Evolutionary conservation across 352 stramenopile genomes (phyloP).

Genomic region (Phytophthora constricta): DNA sequence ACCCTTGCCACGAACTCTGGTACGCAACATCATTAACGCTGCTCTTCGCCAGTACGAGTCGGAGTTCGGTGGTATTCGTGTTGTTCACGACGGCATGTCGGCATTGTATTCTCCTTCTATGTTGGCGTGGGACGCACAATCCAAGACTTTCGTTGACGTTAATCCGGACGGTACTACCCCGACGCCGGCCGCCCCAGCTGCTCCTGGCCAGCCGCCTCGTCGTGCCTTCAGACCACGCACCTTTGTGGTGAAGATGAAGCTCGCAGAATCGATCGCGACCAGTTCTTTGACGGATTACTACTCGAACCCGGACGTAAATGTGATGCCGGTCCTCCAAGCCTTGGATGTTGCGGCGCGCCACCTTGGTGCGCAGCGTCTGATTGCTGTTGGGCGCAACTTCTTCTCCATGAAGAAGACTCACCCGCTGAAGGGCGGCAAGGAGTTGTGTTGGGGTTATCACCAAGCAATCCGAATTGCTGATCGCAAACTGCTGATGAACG

Average conservation of each 20-base stretch:
- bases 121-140: conserved; percentile 55
- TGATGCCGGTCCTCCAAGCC: conserved; percentile 69
- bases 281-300: conserved; percentile 56
- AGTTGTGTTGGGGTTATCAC: conserved; percentile 79
- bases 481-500: conserved; percentile 68
- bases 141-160: conserved; percentile 56
- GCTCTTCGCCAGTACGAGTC: conserved; percentile 53
- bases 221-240: conserved; percentile 49
- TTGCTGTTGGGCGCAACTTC: conserved; percentile 72
- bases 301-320: conserved; percentile 60
- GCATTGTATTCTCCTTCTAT: conserved; percentile 57
- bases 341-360: conserved; percentile 78
- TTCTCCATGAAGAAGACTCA: conserved; percentile 73
- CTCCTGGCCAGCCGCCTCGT: conserved; percentile 26
- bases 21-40: conserved; percentile 70
- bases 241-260: conserved; percentile 78
- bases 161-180: conserved; percentile 50
- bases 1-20: conserved; percentile 51
- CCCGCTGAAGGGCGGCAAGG: conserved; percentile 63
- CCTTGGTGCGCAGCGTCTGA: conserved; percentile 59
- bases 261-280: conserved; percentile 64
- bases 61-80: conserved; percentile 59
- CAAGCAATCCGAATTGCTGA: conserved; percentile 68
- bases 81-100: conserved; percentile 73
- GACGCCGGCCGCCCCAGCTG: conserved; percentile 21